Evolutionary conservation across 2,329 filamentous ascomycete genomes (phyloP).

Genomic region (Aspergillus intermedius): DNA sequence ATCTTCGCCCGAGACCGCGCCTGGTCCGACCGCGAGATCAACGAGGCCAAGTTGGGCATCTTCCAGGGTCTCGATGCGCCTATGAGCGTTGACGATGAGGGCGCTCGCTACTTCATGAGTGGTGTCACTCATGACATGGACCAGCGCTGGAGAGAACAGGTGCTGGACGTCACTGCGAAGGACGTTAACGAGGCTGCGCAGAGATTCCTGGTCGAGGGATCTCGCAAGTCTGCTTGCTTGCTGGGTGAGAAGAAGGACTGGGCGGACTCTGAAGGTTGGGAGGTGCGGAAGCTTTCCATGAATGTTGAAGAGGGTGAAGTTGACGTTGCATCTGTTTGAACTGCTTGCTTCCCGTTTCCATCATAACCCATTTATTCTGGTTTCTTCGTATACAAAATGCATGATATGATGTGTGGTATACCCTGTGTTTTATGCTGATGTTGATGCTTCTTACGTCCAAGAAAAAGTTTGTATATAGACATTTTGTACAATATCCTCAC

Average conservation of each 20-base stretch:
- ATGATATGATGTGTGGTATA: background rate
- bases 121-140: constrained; percentile 86
- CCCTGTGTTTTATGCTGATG: constrained; percentile 12
- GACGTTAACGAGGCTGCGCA: constrained; percentile 78
- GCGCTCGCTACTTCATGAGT: constrained; percentile 76
- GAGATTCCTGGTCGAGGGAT: constrained; percentile 66
- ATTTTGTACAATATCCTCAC: constrained; percentile 15
- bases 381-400: background rate
- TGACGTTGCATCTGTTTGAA: constrained; percentile 19
- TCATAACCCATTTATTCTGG: background rate
- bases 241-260: constrained; percentile 79
- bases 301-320: constrained; percentile 36
- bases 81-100: constrained; percentile 77
- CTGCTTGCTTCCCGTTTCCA: background rate
- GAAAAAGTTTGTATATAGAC: constrained; percentile 15
- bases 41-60: constrained; percentile 91
- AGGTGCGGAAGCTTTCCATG: constrained; percentile 66
- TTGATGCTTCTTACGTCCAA: constrained; percentile 1
- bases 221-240: constrained; percentile 59
- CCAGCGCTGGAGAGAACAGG: constrained; percentile 71
- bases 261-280: constrained; percentile 64
- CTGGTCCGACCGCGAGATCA: constrained; percentile 79
- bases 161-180: constrained; percentile 76
- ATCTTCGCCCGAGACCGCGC: constrained; percentile 72
- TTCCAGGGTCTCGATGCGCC: constrained; percentile 92